Evolutionary conservation across 768 basidiomycete species (phyloP), one percentile per base, ranked within the genome.

Genomic region (Tricholoma furcatifolium): DNA sequence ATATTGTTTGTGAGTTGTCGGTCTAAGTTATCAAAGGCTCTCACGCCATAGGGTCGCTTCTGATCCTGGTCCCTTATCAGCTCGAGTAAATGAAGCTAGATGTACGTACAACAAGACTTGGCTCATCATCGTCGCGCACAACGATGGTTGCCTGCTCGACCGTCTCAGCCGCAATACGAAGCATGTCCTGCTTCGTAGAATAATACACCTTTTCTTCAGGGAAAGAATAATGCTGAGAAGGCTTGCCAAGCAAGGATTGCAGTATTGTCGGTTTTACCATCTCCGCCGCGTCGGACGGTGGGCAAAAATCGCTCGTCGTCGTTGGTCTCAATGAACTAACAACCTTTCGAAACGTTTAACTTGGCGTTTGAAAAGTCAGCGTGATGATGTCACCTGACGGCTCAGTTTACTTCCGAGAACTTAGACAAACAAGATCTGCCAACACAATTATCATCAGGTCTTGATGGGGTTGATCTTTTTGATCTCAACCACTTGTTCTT

Each of bases 161-260:
- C 20, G 62, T 60, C 54, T 70, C 72, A 40, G 76, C 69, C 2
- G 80, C 80, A 54, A 82, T 74, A 11, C 77, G 76, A 58, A 80
- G 60, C 66, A 85, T 74, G 47, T 79, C 75, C 50, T 70, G 62
- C 63, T 77, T 80, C 10, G 72, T 77, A 0, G 79, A 83, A 56
- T 78, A 74, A 59, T 81, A 83, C 4, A 77, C 72, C 60, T 75
- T 77, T 52, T 69, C 65, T 18, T 61, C 56, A 0, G 78, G 78
- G 49, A 73, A 69, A 8, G 68, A 62, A 65, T 90, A 90, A 0
- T 76, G 69, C 63, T 87, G 83, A 1, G 87, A 87, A 10, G 88
- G 88, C 47, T 74, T 65, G 47, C 81, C 79, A 39, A 91, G 74
- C 40, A 88, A 65, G 36, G 73, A 75, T 66, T 89, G 87, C 47